Evolutionary conservation across 2,329 filamentous ascomycete genomes (phyloP), one percentile per base, ranked within the genome.

Genomic region (Hirsutella rhossiliensis): DNA sequence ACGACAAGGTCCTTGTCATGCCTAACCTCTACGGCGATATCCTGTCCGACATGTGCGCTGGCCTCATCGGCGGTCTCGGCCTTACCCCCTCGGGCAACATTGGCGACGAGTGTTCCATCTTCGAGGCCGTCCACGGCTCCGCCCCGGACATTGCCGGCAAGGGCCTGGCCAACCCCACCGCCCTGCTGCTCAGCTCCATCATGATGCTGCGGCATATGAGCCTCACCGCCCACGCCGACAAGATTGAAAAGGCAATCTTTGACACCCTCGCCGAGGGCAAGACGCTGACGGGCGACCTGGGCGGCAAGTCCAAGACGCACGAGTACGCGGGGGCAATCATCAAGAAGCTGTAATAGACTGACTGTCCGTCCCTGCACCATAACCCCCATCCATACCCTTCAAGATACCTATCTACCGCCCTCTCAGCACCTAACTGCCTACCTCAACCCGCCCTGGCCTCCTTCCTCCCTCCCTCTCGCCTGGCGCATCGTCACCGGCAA

Each of bases 171-270:
- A 98, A 98, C 79, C 92, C 92, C 50, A 97, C 92, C 49, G 92
- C 92, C 47, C 81, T 98, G 56, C 80, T 98, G 53, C 84, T 97
- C 61, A 87, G 80, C 67, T 94, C 86, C 66, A 92, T 97, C 73
- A 97, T 98, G 92, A 97, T 98, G 92, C 72, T 98, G 76, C 83
- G 92, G 68, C 92, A 98, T 73, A 97, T 98, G 90, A 82, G 85
- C 60, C 76, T 98, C 52, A 81, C 72, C 66, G 76, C 87, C 51
- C 81, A 97, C 65, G 92, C 92, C 55, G 66, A 74, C 65, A 82
- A 80, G 66, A 97, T 98, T 62, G 87, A 97, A 76, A 84, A 79
- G 68, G 92, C 92, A 54, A 94, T 90, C 62, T 97, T 98, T 67
- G 86, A 85, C 65, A 94, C 89, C 49, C 78, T 98, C 54, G 84